These are phyloP conservation scores for Pleurozium schreberi DNA, from an alignment of 225 moss, liverwort and hornwort species.

Conservation along the genomic window DNA sequence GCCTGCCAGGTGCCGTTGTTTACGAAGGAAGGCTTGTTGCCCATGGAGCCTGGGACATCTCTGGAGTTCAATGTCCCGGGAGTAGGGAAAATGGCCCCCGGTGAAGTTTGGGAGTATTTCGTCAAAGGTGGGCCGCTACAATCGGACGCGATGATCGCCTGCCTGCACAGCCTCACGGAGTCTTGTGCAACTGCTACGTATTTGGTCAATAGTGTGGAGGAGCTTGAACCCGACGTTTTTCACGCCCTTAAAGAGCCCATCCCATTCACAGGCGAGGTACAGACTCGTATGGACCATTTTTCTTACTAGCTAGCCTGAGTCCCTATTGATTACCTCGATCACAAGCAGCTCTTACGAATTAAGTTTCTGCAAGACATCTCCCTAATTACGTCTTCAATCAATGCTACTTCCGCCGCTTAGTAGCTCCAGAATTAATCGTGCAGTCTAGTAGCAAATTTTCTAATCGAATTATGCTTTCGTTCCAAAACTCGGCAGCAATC, in stretches of 20 bases:
- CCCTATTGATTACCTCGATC: background rate
- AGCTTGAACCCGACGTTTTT: slow-evolving; percentile 5
- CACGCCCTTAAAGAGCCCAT: background rate
- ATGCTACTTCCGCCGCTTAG: background rate
- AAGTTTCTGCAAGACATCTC: background rate
- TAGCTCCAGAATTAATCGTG: background rate
- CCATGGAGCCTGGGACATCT: background rate
- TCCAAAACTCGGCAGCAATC: background rate
- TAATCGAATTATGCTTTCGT: background rate
- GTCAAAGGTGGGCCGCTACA: background rate
- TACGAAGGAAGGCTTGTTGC: background rate
- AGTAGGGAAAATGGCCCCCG: background rate
- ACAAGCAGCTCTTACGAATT: background rate
- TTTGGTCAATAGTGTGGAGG: slow-evolving; percentile 11
- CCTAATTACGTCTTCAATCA: background rate
- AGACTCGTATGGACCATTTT: background rate
- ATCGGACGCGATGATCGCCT: background rate
- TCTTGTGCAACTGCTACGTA: background rate
- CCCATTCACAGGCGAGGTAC: slow-evolving; percentile 7
- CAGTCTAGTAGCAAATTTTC: background rate
- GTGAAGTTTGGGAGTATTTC: slow-evolving; percentile 15
- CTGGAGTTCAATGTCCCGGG: background rate
- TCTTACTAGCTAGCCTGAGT: background rate
- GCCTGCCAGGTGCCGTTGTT: background rate
- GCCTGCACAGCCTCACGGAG: background rate